These are phyloP conservation scores for Pseudocercospora crystallina DNA, from an alignment of 2,329 filamentous ascomycete genomes.

Conservation along the genomic window DNA sequence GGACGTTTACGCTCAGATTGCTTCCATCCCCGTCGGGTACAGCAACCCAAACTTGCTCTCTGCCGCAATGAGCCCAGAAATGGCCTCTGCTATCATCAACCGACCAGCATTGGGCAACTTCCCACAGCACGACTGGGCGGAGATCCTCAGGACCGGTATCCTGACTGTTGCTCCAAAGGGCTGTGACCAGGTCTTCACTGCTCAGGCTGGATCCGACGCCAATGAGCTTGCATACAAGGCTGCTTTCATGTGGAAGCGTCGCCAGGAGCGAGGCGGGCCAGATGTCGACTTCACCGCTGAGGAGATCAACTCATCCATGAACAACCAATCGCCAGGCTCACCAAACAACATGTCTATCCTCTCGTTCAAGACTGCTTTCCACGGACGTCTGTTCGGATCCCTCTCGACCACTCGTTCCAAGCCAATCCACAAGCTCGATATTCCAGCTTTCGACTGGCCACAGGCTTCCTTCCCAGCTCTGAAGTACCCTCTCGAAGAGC, in stretches of 20 bases:
- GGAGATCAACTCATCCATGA: constrained; percentile 74
- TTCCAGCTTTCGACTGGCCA: constrained; percentile 93
- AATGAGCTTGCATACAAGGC: constrained; percentile 96
- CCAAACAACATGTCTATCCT: constrained; percentile 78
- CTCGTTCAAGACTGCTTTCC: constrained; percentile 85
- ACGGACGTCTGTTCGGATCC: constrained; percentile 84
- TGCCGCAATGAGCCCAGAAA: constrained; percentile 72
- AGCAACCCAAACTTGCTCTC: constrained; percentile 77
- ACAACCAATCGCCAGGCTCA: constrained; percentile 75
- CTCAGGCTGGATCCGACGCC: constrained; percentile 83
- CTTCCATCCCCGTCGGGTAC: constrained; percentile 88
- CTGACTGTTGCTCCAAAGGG: constrained; percentile 81
- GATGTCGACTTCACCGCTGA: constrained; percentile 75
- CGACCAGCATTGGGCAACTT: constrained; percentile 89
- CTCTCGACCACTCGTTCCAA: constrained; percentile 89
- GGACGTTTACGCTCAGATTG: constrained; percentile 89
- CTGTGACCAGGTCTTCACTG: constrained; percentile 85
- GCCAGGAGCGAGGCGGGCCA: constrained; percentile 75
- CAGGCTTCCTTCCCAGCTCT: constrained; percentile 81
- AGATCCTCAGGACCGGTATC: constrained; percentile 75
- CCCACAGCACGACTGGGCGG: constrained; percentile 78
- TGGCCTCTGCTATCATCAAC: constrained; percentile 80
- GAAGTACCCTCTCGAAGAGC: constrained; percentile 82
- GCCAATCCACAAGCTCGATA: constrained; percentile 92
- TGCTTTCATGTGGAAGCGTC: constrained; percentile 88